Evolutionary conservation across 331 rosid genomes (phyloP).

Genomic region (Acacia pycnantha): DNA sequence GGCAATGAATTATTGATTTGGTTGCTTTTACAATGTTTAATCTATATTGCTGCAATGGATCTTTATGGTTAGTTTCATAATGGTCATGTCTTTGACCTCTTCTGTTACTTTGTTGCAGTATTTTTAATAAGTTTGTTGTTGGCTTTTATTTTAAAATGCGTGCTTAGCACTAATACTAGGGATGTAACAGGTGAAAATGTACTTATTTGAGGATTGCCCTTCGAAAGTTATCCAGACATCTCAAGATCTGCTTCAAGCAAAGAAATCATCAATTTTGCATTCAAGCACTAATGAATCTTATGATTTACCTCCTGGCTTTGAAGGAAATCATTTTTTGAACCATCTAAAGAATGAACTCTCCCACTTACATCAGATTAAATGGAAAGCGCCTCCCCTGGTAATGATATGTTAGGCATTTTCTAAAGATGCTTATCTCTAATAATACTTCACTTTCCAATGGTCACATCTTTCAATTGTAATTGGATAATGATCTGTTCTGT

Average conservation of each 20-base stretch:
- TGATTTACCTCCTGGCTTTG: slow-evolving; percentile 71
- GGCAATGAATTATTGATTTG: not conserved
- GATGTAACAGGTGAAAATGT: slow-evolving; percentile 52
- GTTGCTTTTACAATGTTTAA: not conserved
- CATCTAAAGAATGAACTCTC: slow-evolving; percentile 32
- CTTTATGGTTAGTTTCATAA: not conserved
- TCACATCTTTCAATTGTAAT: not conserved
- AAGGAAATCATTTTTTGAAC: slow-evolving; percentile 25
- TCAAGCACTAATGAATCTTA: slow-evolving; percentile 32
- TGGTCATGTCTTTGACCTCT: not conserved
- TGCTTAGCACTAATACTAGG: slow-evolving; percentile 8
- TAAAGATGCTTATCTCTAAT: not conserved
- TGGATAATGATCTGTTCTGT: not conserved
- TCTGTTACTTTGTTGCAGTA: not conserved
- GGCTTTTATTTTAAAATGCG: not conserved
- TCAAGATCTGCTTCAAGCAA: slow-evolving; percentile 49
- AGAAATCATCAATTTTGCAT: slow-evolving; percentile 33
- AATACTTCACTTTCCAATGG: not conserved
- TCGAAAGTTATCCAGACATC: slow-evolving; percentile 45
- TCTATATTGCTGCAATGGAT: not conserved
- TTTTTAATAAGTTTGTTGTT: not conserved
- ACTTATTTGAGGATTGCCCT: slow-evolving; percentile 57
- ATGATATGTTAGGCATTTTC: slow-evolving; percentile 12
- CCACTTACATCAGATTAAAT: slow-evolving; percentile 38
- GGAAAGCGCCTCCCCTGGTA: slow-evolving; percentile 74